Base-by-base conservation (phyloP, 164 flowering plant genomes). In the Vitis amurensis region DNA sequence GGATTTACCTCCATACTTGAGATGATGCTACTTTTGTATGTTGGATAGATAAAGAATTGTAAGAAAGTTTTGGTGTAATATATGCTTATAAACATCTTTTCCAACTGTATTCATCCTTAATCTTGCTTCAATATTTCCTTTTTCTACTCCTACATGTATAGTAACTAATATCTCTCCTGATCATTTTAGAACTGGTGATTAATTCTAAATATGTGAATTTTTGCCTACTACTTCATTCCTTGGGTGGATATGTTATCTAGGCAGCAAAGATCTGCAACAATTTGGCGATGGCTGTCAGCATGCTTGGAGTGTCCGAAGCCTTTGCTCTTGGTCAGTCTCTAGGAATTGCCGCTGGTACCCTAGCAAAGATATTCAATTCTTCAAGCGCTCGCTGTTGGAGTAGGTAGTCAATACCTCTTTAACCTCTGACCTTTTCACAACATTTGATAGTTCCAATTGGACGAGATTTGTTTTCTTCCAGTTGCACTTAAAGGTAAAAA, bases 301-400 rank as follows among this genome's bases (percentile, higher is more conserved):
- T 91, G 97, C 85, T 89, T 50, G 98, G 98, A 63, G 87, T 92
- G 48, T 92, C 97, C 61, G 98, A 94, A 83, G 95, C 97, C 14
- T 79, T 91, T 75, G 86, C 89, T 75, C 93, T 92, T 75, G 98
- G 98, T 55, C 98, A 92, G 73, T 83, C 84, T 37, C 78, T 94
- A 61, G 98, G 98, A 71, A 80, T 94, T 67, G 19, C 84, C 67
- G 88, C 93, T 13, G 74, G 68, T 15, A 88, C 92, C 61, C 73
- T 94, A 17, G 86, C 97, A 67, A 83, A 76, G 69, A 84, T 94
- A 69, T 87, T 94, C 77, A 92, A 89, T 65, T 88, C 92, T 51
- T 94, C 98, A 37, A 91, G 93, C 81, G 98, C 95, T 68, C 91
- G 97, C 57, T 91, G 97, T 83, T 94, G 98, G 98, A 89, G 95